phyloP scores from a whole-genome alignment of 2,329 filamentous ascomycete genomes.

The Penicillium vulpinum region DNA sequence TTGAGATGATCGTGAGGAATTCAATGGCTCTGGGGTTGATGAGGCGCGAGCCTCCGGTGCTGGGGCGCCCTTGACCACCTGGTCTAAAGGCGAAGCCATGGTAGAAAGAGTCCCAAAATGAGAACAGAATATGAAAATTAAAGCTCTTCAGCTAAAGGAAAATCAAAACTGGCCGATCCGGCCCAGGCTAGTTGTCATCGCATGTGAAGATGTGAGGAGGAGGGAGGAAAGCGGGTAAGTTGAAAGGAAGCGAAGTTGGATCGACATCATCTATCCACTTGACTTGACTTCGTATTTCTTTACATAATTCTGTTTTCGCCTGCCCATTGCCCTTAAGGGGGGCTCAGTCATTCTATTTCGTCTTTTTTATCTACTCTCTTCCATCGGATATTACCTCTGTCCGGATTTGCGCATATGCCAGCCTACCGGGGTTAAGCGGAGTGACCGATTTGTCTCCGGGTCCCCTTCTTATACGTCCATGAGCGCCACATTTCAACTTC shows the following conservation, averaged over 20 bases:
- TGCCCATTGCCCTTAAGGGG: neutral
- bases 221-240: slow-evolving; percentile 12
- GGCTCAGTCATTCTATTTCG: neutral
- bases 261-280: slow-evolving; percentile 5
- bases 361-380: neutral
- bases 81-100: slow-evolving; percentile 73
- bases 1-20: slow-evolving; percentile 8
- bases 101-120: slow-evolving; percentile 9
- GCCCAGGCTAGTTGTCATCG: slow-evolving; percentile 28
- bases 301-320: neutral
- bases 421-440: slow-evolving; percentile 28
- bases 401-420: slow-evolving; percentile 11
- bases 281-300: slow-evolving; percentile 16
- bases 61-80: slow-evolving; percentile 87
- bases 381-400: neutral
- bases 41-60: slow-evolving; percentile 46
- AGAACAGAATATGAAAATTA: neutral
- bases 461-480: slow-evolving; percentile 14
- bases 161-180: slow-evolving; percentile 30
- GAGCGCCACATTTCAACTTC: slow-evolving; percentile 13
- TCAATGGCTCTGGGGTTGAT: slow-evolving; percentile 28
- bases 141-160: slow-evolving; percentile 1
- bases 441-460: slow-evolving; percentile 24
- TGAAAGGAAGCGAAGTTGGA: slow-evolving; percentile 11
- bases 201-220: slow-evolving; percentile 16